phyloP scores from a whole-genome alignment of 2,329 filamentous ascomycete genomes.

The Keithomyces neogunnii region DNA sequence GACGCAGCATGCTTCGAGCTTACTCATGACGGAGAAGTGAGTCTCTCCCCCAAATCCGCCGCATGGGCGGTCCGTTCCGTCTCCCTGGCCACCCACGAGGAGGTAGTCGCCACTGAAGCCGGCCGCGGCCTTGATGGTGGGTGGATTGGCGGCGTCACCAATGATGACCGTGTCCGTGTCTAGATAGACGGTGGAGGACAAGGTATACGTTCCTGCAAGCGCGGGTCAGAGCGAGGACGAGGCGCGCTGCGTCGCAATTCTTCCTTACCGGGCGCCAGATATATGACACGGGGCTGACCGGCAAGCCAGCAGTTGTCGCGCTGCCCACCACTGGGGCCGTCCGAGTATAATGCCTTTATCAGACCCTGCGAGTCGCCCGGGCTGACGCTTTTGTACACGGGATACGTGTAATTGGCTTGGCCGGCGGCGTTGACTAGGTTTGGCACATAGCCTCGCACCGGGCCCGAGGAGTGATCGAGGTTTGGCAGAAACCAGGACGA shows the following conservation, averaged over 20 bases:
- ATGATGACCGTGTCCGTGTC: conserved; percentile 63
- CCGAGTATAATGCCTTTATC: conserved; percentile 6
- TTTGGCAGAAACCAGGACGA: conserved; percentile 15
- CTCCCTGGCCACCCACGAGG: conserved; percentile 11
- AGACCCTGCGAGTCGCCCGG: conserved; percentile 7
- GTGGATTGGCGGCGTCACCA: conserved; percentile 61
- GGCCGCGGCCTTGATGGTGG: conserved; percentile 60
- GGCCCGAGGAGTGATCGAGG: conserved; percentile 12
- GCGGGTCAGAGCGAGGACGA: background rate
- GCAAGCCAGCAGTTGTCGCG: conserved; percentile 13
- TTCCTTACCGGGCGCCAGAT: conserved; percentile 11
- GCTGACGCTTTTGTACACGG: conserved; percentile 10
- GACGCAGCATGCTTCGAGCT: background rate
- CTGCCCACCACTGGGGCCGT: conserved; percentile 9
- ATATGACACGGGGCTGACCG: conserved; percentile 12
- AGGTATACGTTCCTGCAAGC: conserved; percentile 9
- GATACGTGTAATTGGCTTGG: conserved; percentile 10
- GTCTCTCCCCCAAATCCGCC: conserved; percentile 12
- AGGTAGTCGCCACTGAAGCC: conserved; percentile 50
- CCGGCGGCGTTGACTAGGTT: conserved; percentile 7
- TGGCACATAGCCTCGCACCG: conserved; percentile 12
- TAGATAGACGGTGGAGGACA: conserved; percentile 9
- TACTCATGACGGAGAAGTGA: conserved; percentile 13
- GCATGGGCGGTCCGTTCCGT: conserved; percentile 6
- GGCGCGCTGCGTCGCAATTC: too few relatives aligned